A percentile compares a stretch with the other conserved stretches of the same genome.
Evolutionary conservation across 108 stramenopile genomes (phyloP).

Genomic region (Skeletonema marinoi): DNA sequence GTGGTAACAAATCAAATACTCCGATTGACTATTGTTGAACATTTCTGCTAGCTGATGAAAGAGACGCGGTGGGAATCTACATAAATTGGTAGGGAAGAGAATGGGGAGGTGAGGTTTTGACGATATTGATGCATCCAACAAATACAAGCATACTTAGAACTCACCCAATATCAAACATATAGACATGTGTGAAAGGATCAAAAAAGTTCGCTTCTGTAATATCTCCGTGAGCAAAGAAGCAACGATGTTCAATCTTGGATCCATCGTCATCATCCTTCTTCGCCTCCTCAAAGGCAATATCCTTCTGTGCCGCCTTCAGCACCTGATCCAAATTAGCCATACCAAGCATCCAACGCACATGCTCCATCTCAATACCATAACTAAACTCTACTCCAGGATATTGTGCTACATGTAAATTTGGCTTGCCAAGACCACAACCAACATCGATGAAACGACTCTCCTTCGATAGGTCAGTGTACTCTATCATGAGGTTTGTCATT

Average conservation of each 20-base stretch:
- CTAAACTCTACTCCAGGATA: constrained; percentile 87
- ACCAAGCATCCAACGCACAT: constrained; percentile 80
- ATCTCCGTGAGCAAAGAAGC: constrained; percentile 82
- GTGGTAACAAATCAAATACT: constrained; percentile 84
- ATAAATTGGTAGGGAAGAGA: neutral
- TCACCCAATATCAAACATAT: constrained; percentile 96
- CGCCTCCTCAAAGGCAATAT: neutral
- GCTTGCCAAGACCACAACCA: constrained; percentile 97
- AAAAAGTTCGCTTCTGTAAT: constrained; percentile 83
- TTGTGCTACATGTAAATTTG: constrained; percentile 94
- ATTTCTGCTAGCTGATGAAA: constrained; percentile 64
- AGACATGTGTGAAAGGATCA: constrained; percentile 98
- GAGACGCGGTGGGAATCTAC: constrained; percentile 75
- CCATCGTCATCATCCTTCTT: neutral
- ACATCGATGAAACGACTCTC: constrained; percentile 95
- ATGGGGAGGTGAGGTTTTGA: neutral
- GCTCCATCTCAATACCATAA: constrained; percentile 93
- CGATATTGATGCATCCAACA: neutral
- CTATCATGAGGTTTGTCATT: constrained; percentile 82
- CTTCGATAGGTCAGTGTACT: constrained; percentile 67
- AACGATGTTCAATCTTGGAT: constrained; percentile 41
- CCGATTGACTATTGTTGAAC: constrained; percentile 69
- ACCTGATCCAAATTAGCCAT: constrained; percentile 74
- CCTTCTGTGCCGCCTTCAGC: constrained; percentile 44
- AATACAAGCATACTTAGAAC: constrained; percentile 6